Evolutionary conservation across 192 early-diverging fungal genomes (phyloP), one percentile per base, ranked within the genome.

Genomic region (Coemansia sp.): DNA sequence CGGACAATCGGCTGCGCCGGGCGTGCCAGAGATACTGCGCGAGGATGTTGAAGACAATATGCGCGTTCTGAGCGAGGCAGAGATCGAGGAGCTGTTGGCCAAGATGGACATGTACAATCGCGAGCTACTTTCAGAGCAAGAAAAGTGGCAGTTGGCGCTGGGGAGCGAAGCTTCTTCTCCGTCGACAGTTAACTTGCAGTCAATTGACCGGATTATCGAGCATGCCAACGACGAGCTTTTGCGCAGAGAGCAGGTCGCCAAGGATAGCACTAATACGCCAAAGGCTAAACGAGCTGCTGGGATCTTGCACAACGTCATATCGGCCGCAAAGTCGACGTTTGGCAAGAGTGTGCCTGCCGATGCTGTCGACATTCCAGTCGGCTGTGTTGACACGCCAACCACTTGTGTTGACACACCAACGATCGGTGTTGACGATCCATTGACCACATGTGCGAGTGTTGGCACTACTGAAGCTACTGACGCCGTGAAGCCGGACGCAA

Each of bases 81-180:
- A 84, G 65, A 78, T 84, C n/a, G 76, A 84, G 34, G 47, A 51
- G 46, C 61, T 84, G 64, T 52, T 84, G 29, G 44, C 65, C 13
- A 73, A 66, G 33, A 84, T 84, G 81, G 81, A 84, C 49, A 76
- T 73, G 76, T 84, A 84, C 71, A 84, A 84, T 61, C 65, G 81
- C 11, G 76, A 75, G 73, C 67, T 84, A n/a, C 67, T 84, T 43
- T 63, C 49, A 0, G 81, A 84, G 65, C 81, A 84, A 65, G 51
- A 84, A 40, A 75, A 52, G 16, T 84, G 81, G 80, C 70, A 63
- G 18, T 6, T 62, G 57, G 16, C 27, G 44, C 24, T 61, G 33
- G 46, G n/a, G 47, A 52, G 40, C 31, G 57, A 60, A 34, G 57
- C 8, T 18, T 5, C 24, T 13, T 49, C 61, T 18, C 34, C 65